Evolutionary conservation across 2,329 filamentous ascomycete species (phyloP).

Genomic region (Penicillium sp.): DNA sequence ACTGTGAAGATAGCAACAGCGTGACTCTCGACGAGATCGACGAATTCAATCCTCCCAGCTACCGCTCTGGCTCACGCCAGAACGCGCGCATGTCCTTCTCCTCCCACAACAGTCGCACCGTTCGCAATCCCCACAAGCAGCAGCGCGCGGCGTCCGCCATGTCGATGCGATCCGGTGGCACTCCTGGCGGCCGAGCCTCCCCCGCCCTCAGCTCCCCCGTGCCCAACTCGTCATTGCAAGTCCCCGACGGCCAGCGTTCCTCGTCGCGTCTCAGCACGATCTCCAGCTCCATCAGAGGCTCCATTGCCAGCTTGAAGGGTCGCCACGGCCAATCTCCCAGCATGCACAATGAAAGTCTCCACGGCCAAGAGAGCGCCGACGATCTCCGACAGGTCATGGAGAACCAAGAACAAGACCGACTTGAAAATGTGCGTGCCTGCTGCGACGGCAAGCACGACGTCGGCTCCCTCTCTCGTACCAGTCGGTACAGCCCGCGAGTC

Average conservation of each 20-base stretch:
- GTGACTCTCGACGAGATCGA: constrained; percentile 63
- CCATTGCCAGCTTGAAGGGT: constrained; percentile 52
- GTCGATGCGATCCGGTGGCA: constrained; percentile 40
- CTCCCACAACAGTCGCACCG: constrained; percentile 76
- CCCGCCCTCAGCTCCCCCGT: constrained; percentile 37
- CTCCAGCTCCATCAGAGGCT: constrained; percentile 51
- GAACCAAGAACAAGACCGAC: constrained; percentile 63
- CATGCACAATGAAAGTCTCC: constrained; percentile 42
- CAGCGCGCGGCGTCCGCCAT: constrained; percentile 40
- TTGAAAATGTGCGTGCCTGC: constrained; percentile 95
- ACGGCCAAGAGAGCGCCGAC: constrained; percentile 72
- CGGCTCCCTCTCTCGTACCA: constrained; percentile 43
- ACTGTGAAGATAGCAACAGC: constrained; percentile 59
- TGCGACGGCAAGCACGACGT: constrained; percentile 90
- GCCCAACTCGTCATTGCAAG: constrained; percentile 36
- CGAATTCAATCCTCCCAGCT: constrained; percentile 83
- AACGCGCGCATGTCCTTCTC: constrained; percentile 66
- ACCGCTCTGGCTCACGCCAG: constrained; percentile 57
- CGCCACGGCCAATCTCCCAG: constrained; percentile 40
- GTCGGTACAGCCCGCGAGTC: constrained; percentile 42
- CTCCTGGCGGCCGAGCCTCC: constrained; percentile 36
- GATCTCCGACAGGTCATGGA: constrained; percentile 80
- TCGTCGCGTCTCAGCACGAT: constrained; percentile 52
- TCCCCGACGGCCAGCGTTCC: constrained; percentile 43
- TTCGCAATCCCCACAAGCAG: constrained; percentile 65